Evolutionary conservation across 2,329 filamentous ascomycete species (phyloP).

Genomic region (Calycina herbarum): DNA sequence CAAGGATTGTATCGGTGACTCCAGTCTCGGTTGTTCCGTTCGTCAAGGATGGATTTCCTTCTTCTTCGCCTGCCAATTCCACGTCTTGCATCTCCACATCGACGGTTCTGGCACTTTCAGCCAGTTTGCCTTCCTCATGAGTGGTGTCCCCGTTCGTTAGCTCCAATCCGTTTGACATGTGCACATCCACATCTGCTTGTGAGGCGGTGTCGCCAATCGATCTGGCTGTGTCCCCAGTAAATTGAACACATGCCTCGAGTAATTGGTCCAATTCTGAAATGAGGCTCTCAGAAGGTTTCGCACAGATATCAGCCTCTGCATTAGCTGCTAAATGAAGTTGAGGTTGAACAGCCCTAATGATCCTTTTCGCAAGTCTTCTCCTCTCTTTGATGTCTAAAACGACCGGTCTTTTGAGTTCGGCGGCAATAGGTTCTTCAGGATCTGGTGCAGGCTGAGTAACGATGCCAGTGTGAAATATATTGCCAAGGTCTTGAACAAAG

Average conservation of each 20-base stretch:
- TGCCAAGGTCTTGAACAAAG: constrained; percentile 58
- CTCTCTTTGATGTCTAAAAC: constrained; percentile 72
- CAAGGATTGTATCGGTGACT: constrained; percentile 6
- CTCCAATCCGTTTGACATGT: constrained; percentile 25
- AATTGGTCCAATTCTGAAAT: constrained; percentile 73
- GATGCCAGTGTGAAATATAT: constrained; percentile 54
- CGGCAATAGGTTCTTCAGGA: constrained; percentile 25
- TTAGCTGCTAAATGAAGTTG: constrained; percentile 72
- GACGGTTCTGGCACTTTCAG: constrained; percentile 30
- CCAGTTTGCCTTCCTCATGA: constrained; percentile 11
- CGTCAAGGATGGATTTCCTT: constrained; percentile 11
- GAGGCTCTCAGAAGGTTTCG: constrained; percentile 68
- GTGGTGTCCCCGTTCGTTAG: constrained; percentile 16
- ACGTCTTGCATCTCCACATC: constrained; percentile 42
- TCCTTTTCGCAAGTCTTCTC: constrained; percentile 83
- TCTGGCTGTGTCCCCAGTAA: constrained; percentile 39
- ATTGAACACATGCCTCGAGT: constrained; percentile 66
- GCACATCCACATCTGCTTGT: constrained; percentile 36
- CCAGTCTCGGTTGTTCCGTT: constrained; percentile 25
- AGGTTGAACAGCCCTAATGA: constrained; percentile 79
- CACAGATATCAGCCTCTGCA: constrained; percentile 79
- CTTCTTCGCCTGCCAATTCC: constrained; percentile 32
- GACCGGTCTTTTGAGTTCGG: constrained; percentile 39
- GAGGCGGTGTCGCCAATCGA: constrained; percentile 43
- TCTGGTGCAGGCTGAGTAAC: constrained; percentile 24